phyloP scores from a whole-genome alignment of 169 alveolate genomes.

The Cryptosporidium bovis region DNA sequence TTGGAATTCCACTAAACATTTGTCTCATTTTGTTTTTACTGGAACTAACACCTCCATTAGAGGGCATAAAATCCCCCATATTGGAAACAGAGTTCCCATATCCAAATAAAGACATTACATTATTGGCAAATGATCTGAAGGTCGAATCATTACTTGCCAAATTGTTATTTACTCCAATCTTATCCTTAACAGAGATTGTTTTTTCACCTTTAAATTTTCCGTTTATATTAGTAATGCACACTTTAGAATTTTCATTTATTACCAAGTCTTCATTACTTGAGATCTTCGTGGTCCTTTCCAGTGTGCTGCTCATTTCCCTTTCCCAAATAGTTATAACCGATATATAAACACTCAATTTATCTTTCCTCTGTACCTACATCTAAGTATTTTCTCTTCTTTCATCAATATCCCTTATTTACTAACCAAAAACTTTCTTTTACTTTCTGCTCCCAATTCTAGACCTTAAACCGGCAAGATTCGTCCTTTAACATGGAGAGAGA shows the following conservation, averaged over 20 bases:
- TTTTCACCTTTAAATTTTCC: slow-evolving; percentile 1
- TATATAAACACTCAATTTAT: background rate
- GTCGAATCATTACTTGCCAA: slow-evolving; percentile 15
- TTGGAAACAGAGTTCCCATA: slow-evolving; percentile 14
- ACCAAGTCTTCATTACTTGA: slow-evolving; percentile 23
- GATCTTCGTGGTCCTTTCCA: slow-evolving; percentile 35
- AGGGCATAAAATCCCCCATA: no score
- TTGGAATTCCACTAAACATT: background rate
- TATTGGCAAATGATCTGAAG: slow-evolving; percentile 39
- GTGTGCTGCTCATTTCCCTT: slow-evolving; percentile 25
- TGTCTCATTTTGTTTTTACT: background rate
- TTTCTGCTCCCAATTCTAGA: slow-evolving; percentile 13
- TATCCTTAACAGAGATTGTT: background rate
- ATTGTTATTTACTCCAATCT: background rate
- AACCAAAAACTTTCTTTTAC: slow-evolving; percentile 21
- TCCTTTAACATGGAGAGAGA: slow-evolving; percentile 71
- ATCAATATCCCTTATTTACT: slow-evolving; percentile 22
- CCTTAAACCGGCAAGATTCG: slow-evolving; percentile 63
- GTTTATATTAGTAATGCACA: slow-evolving; percentile 14
- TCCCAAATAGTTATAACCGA: slow-evolving; percentile 12
- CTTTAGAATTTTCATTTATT: slow-evolving; percentile 36
- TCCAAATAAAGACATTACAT: slow-evolving; percentile 68
- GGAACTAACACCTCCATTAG: no score
- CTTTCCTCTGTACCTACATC: background rate
- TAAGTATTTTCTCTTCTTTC: slow-evolving; percentile 19